Evolutionary conservation across 495 filamentous ascomycete species (phyloP).

Genomic region (Aspergillus bertholletiae): DNA sequence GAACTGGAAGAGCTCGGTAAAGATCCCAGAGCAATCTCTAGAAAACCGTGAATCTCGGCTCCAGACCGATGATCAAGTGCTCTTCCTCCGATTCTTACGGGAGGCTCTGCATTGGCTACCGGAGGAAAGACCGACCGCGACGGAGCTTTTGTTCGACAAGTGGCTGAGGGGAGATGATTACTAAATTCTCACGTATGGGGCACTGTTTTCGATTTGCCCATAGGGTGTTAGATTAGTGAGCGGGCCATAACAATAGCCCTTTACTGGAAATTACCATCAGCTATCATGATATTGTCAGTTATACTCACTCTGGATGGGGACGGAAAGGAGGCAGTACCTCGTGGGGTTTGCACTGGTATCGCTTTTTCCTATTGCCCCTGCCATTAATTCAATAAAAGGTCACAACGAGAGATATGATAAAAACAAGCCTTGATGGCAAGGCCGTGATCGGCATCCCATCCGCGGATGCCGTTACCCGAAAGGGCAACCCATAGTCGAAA

Average conservation of each 20-base stretch:
- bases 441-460: too few relatives aligned
- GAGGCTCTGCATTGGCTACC: slow-evolving; percentile 41
- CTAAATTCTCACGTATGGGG: too few relatives aligned
- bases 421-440: too few relatives aligned
- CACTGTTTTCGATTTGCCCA: too few relatives aligned
- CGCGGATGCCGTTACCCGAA: too few relatives aligned
- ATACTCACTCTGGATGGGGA: slow-evolving; percentile 31
- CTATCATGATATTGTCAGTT: slow-evolving; percentile 6
- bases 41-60: slow-evolving; percentile 21
- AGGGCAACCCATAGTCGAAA: background rate
- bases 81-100: slow-evolving; percentile 34
- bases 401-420: background rate
- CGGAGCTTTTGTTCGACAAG: slow-evolving; percentile 32
- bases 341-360: background rate
- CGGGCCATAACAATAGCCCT: too few relatives aligned
- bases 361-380: background rate
- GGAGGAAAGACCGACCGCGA: slow-evolving; percentile 32
- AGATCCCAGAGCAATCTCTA: slow-evolving; percentile 26
- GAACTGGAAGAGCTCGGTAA: slow-evolving; percentile 27
- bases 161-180: slow-evolving; percentile 23
- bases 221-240: too few relatives aligned
- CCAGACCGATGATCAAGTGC: slow-evolving; percentile 20
- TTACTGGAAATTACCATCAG: slow-evolving; percentile 1
- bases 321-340: slow-evolving; percentile 14
- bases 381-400: background rate